Evolutionary conservation across 257 asterid species (phyloP), one percentile per base, ranked within the genome.

Genomic region (Nicotiana attenuata): DNA sequence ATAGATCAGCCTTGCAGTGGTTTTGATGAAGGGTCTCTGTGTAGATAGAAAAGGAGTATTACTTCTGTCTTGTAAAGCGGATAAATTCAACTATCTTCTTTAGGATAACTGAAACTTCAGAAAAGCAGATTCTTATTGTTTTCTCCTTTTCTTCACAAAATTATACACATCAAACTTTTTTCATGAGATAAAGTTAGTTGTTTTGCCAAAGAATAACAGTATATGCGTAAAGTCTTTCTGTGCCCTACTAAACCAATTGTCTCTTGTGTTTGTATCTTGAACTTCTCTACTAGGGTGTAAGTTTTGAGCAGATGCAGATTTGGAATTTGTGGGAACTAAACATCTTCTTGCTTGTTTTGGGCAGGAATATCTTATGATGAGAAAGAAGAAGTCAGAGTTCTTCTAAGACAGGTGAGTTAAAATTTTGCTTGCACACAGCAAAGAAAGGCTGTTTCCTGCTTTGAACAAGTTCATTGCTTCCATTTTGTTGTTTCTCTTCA

Each of bases 341-440:
- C 41, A 4, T 50, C 45, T 50, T 50, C 80, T 50, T 75, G 63
- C 45, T 50, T 75, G 63, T 50, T 50, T 82, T 45, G 75, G 84
- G 57, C 93, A 96, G 99, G 98, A 63, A 80, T 96, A 85, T 90
- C 97, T 67, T 96, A 96, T 84, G 91, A 16, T 78, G 99, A 96
- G 86, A 96, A 96, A 91, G 95, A 93, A 90, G 99, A 94, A 88
- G 99, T 96, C 59, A 96, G 98, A 17, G 64, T 88, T 82, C 97
- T 92, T 81, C 81, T 96, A 89, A 92, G 97, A 90, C 94, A 92
- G 98, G 99, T 96, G 82, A 60, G 84, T 83, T 76, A 76, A 50
- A 81, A 75, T 85, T 71, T 80, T 59, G 76, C 83, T 80, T 78
- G 78, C 20, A 69, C 26, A n/a, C 82, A 75, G 64, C 80, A 50